phyloP scores from a whole-genome alignment of 2,329 filamentous ascomycete genomes.

The Stenocarpella maydis region DNA sequence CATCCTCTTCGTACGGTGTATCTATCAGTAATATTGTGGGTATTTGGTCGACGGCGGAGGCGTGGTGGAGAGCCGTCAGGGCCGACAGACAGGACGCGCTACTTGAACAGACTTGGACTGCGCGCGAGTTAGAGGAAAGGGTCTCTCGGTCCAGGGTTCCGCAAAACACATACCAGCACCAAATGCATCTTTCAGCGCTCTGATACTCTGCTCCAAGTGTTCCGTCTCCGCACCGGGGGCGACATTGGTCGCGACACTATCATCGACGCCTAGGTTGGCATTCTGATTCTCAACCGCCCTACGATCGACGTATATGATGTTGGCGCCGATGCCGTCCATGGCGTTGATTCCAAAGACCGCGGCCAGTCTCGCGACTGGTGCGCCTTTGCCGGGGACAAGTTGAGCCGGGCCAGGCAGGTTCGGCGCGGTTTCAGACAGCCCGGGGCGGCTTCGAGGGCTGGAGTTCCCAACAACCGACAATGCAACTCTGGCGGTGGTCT shows the following conservation, averaged over 20 bases:
- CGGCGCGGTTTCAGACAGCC: slow-evolving; percentile 24
- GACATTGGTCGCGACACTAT: slow-evolving; percentile 38
- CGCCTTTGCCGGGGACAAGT: slow-evolving; percentile 56
- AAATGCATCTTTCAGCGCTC: slow-evolving; percentile 61
- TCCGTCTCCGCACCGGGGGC: slow-evolving; percentile 47
- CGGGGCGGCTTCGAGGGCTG: slow-evolving; percentile 35
- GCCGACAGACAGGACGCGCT: slow-evolving; percentile 62
- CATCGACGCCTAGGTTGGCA: slow-evolving; percentile 42
- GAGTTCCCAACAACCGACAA: slow-evolving; percentile 34
- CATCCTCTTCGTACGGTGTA: slow-evolving; percentile 59
- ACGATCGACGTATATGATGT: slow-evolving; percentile 69
- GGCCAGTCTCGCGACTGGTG: slow-evolving; percentile 69
- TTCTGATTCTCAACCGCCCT: slow-evolving; percentile 53
- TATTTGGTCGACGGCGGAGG: slow-evolving; percentile 59
- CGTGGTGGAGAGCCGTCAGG: slow-evolving; percentile 61
- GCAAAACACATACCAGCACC: slow-evolving; percentile 56
- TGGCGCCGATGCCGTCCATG: slow-evolving; percentile 66
- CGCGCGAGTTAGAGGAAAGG: slow-evolving; percentile 9
- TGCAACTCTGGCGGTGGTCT: slow-evolving; percentile 34
- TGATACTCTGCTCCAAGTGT: slow-evolving; percentile 55
- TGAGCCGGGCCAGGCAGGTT: slow-evolving; percentile 32
- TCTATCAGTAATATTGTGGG: slow-evolving; percentile 67
- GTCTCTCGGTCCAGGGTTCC: neutral
- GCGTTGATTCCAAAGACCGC: slow-evolving; percentile 56
- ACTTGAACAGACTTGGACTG: slow-evolving; percentile 64